Conservation (phyloP, 192 early-diverging fungal genomes). For the Umbelopsis sp. region DNA sequence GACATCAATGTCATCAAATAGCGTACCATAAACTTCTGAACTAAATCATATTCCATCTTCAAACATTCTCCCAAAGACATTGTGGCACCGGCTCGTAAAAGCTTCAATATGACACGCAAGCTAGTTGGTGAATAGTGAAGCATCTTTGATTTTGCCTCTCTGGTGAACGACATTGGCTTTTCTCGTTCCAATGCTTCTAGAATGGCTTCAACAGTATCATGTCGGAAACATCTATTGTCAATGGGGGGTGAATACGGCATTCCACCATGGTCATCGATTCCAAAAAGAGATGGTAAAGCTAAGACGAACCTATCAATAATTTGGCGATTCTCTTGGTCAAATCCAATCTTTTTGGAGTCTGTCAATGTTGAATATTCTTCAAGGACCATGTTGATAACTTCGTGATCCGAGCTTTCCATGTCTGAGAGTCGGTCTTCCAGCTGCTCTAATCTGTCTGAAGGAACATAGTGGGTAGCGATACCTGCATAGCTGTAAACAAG, state of each 20-base stretch:
- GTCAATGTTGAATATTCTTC: conserved; percentile 85
- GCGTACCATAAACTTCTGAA: conserved; percentile 64
- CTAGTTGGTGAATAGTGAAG: conserved; percentile 78
- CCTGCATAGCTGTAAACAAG: conserved; percentile 67
- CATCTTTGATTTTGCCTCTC: conserved; percentile 65
- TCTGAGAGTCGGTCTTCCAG: conserved; percentile 85
- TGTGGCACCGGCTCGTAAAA: conserved; percentile 71
- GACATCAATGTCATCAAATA: too few species aligned
- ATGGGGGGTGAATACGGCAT: not conserved
- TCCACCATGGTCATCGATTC: not conserved
- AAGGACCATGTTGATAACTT: conserved; percentile 83
- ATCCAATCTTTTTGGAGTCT: conserved; percentile 41
- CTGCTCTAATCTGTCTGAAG: conserved; percentile 74
- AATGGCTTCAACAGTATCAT: conserved; percentile 83
- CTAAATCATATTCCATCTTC: conserved; percentile 81
- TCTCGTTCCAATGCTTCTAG: conserved; percentile 80
- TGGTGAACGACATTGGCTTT: conserved; percentile 61
- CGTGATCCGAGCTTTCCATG: conserved; percentile 77
- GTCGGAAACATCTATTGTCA: conserved; percentile 71
- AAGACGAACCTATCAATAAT: conserved; percentile 67
- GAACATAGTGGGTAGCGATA: conserved; percentile 95
- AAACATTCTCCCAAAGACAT: conserved; percentile 78
- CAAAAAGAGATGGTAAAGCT: not conserved
- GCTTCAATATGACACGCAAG: conserved; percentile 80
- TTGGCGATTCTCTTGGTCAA: conserved; percentile 46